Percentiles rank a stretch among this genome's conserved stretches.
phyloP scores from a whole-genome alignment of 352 stramenopile genomes.

The Globisporangium heterothallicum region DNA sequence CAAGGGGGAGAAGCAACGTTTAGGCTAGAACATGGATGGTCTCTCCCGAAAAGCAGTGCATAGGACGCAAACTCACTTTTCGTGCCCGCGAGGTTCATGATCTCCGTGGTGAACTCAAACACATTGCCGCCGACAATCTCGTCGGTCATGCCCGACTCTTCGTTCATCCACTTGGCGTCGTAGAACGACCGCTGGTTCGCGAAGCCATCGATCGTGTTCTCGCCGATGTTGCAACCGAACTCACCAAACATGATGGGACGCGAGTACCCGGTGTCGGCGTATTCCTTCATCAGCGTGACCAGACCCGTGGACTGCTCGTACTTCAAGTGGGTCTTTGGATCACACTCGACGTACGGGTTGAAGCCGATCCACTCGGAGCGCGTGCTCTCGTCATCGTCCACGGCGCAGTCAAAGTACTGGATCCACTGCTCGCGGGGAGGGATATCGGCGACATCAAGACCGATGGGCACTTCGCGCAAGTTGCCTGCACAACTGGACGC shows the following conservation, averaged over 20 bases:
- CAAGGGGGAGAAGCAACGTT: neutral
- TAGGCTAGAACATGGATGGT: too few species aligned
- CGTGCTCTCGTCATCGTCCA: constrained; percentile 39
- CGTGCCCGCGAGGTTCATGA: constrained; percentile 44
- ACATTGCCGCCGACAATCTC: constrained; percentile 69
- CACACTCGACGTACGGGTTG: constrained; percentile 68
- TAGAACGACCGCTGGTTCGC: constrained; percentile 66
- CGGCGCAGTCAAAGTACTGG: constrained; percentile 67
- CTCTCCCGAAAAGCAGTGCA: neutral
- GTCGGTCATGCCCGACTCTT: constrained; percentile 55
- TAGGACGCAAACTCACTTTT: constrained; percentile 12
- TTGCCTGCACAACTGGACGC: constrained; percentile 29
- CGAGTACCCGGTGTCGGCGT: constrained; percentile 35
- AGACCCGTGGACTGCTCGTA: constrained; percentile 57
- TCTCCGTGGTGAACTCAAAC: constrained; percentile 69
- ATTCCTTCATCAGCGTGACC: constrained; percentile 59
- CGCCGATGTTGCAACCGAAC: constrained; percentile 68
- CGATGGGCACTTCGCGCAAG: constrained; percentile 61
- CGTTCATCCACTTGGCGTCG: constrained; percentile 76
- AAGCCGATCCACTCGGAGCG: constrained; percentile 38
- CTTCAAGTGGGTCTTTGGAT: constrained; percentile 41
- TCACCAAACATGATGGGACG: constrained; percentile 71
- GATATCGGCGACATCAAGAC: constrained; percentile 68
- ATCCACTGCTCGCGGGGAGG: constrained; percentile 54
- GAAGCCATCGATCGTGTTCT: constrained; percentile 61